phyloP scores from a whole-genome alignment of 2,329 filamentous ascomycete species.

The Aspergillus sergii region DNA sequence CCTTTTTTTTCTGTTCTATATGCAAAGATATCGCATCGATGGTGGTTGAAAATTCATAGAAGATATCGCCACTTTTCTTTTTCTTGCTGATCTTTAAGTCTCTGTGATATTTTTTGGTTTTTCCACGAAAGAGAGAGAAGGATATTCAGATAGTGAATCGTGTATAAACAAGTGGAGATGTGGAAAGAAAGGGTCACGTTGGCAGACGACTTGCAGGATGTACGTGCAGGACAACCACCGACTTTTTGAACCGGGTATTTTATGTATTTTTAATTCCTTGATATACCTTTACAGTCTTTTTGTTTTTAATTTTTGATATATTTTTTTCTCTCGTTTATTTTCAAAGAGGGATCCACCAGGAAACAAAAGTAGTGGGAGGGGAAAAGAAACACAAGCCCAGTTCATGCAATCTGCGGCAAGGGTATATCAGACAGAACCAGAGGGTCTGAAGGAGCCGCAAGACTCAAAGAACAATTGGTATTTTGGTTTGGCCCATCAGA shows the following conservation, averaged over 20 bases:
- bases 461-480: background rate
- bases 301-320: background rate
- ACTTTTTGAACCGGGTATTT: constrained; percentile 23
- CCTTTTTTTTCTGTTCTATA: constrained; percentile 10
- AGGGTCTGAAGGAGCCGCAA: constrained; percentile 17
- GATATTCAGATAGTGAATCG: constrained; percentile 16
- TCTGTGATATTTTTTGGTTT: background rate
- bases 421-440: constrained; percentile 15
- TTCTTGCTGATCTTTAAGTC: background rate
- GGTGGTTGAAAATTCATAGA: constrained; percentile 6
- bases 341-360: constrained; percentile 4
- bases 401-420: constrained; percentile 15
- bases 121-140: background rate
- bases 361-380: background rate
- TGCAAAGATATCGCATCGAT: constrained; percentile 19
- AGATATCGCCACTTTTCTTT: constrained; percentile 17
- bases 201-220: constrained; percentile 15
- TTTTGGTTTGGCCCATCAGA: background rate
- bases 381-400: constrained; percentile 4
- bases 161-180: constrained; percentile 21
- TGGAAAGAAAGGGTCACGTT: constrained; percentile 21
- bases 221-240: constrained; percentile 7
- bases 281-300: constrained; percentile 1
- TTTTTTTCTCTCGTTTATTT: constrained; percentile 7
- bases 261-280: constrained; percentile 15